Conservation (phyloP, 768 basidiomycete genomes). For the Pisolithus albus region DNA sequence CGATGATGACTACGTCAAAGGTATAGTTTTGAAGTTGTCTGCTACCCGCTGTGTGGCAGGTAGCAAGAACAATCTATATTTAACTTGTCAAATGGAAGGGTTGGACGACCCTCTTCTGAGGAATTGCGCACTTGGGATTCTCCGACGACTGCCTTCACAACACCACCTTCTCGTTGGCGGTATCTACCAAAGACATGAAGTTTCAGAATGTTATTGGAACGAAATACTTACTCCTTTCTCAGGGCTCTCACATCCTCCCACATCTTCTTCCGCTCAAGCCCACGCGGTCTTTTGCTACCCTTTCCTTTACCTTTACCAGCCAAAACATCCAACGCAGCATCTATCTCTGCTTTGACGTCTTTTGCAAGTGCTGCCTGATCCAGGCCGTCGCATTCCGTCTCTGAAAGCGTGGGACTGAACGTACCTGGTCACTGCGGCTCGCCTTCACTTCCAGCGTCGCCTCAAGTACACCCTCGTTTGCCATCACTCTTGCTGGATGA, state of each 20-base stretch:
- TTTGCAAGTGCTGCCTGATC: slow-evolving; percentile 70
- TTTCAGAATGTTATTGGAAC: neutral
- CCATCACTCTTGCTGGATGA: slow-evolving; percentile 90
- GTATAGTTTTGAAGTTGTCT: slow-evolving; percentile 65
- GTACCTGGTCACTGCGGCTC: slow-evolving; percentile 61
- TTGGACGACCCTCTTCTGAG: neutral
- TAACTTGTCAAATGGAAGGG: neutral
- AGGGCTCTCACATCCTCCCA: slow-evolving; percentile 85
- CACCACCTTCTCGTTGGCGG: slow-evolving; percentile 78
- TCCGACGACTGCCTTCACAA: slow-evolving; percentile 72
- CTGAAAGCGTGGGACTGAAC: neutral
- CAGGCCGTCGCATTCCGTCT: neutral
- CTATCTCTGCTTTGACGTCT: slow-evolving; percentile 86
- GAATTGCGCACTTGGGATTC: slow-evolving; percentile 57
- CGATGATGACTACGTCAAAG: slow-evolving; percentile 94
- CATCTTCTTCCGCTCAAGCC: slow-evolving; percentile 70
- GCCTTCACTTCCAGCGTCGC: slow-evolving; percentile 71
- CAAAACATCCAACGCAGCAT: slow-evolving; percentile 56
- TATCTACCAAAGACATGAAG: slow-evolving; percentile 45
- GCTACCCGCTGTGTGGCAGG: slow-evolving; percentile 91
- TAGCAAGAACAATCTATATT: slow-evolving; percentile 74
- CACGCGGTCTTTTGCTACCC: slow-evolving; percentile 65
- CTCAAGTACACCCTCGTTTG: slow-evolving; percentile 56
- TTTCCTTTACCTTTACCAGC: slow-evolving; percentile 69
- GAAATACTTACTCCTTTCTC: slow-evolving; percentile 71